These are phyloP conservation scores for Chytriomyces hyalinus DNA, from an alignment of 192 early-diverging fungal genomes.

Conservation along the genomic window DNA sequence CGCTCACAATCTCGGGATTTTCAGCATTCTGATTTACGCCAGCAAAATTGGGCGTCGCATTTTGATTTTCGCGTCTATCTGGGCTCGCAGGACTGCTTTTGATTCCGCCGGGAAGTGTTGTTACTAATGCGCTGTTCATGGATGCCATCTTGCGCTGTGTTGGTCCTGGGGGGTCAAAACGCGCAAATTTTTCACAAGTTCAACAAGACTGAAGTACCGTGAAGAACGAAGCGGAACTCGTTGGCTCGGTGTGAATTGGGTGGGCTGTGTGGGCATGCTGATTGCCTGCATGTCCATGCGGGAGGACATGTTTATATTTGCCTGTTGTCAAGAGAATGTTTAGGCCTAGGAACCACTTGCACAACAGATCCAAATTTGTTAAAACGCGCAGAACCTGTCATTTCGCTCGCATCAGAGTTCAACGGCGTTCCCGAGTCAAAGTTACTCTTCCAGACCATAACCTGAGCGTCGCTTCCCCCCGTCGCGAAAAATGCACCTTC, in stretches of 20 bases:
- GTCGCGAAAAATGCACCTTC: slow-evolving; percentile 64
- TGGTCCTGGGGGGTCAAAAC: background rate
- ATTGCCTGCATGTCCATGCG: slow-evolving; percentile 19
- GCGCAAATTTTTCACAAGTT: background rate
- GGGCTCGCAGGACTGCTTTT: background rate
- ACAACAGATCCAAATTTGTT: background rate
- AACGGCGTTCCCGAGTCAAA: slow-evolving; percentile 44
- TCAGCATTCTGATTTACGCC: slow-evolving; percentile 16
- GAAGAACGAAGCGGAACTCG: slow-evolving; percentile 1
- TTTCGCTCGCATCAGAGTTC: slow-evolving; percentile 18
- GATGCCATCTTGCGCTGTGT: slow-evolving; percentile 20
- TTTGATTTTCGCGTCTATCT: background rate
- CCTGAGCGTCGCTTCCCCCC: slow-evolving; percentile 60
- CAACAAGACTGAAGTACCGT: background rate
- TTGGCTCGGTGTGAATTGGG: slow-evolving; percentile 14
- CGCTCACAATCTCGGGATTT: slow-evolving; percentile 22
- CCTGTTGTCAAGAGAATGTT: background rate
- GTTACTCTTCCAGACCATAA: slow-evolving; percentile 68
- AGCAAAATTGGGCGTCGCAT: background rate
- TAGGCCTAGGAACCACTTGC: background rate
- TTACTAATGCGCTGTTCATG: slow-evolving; percentile 18
- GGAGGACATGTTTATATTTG: background rate
- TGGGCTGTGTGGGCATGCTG: background rate
- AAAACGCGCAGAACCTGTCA: background rate
- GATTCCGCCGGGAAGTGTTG: slow-evolving; percentile 10